phyloP scores from a whole-genome alignment of 2,329 filamentous ascomycete genomes.

The Alternaria metachromatica region DNA sequence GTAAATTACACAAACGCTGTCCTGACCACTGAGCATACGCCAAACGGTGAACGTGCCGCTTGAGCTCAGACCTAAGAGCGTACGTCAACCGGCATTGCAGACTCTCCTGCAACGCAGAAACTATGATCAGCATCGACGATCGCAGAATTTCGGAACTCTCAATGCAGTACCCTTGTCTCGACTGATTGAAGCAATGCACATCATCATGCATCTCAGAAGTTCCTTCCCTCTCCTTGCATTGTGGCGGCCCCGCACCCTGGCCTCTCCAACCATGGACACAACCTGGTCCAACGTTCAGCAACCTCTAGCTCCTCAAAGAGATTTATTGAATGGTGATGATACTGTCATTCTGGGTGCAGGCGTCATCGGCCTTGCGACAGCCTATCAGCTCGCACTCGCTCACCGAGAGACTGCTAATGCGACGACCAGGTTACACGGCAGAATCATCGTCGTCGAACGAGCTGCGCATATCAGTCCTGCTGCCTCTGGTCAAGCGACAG shows the following conservation, averaged over 20 bases:
- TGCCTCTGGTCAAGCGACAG: not conserved
- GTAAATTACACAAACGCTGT: not conserved
- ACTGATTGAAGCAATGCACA: fast-evolving
- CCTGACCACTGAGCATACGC: not conserved
- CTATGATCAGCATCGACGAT: not conserved
- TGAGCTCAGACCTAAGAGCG: not conserved
- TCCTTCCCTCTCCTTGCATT: not conserved
- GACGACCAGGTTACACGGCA: not conserved
- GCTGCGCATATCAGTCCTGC: not conserved
- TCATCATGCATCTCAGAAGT: not conserved
- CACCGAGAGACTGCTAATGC: not conserved
- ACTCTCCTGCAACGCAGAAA: fast-evolving
- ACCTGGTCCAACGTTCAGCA: not conserved
- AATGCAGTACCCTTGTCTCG: not conserved
- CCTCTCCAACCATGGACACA: not conserved
- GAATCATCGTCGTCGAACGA: not conserved
- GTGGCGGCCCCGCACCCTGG: not conserved
- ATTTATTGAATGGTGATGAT: fast-evolving
- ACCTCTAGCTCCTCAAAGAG: not conserved
- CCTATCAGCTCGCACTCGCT: not conserved
- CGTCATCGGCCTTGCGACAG: not conserved
- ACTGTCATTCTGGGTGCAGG: not conserved
- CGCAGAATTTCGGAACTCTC: fast-evolving
- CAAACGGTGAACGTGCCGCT: not conserved
- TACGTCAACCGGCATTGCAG: not conserved